Evolutionary conservation across 345 rosid genomes (phyloP), one percentile per base, ranked within the genome.

Genomic region (Zanthoxylum bungeanum): DNA sequence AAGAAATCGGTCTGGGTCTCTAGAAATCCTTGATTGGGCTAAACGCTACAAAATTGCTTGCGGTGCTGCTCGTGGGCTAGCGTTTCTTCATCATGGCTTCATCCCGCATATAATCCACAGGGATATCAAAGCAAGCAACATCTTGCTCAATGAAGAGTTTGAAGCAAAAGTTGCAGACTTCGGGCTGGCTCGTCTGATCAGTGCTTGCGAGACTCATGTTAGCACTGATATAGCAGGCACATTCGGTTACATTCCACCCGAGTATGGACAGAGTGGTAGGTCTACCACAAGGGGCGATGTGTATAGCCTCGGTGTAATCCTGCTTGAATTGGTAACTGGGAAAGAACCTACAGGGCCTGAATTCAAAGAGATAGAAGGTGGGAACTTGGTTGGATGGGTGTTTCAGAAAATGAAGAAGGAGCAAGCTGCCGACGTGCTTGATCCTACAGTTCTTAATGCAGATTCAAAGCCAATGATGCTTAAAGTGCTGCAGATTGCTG

Each of bases 101-200:
- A 88, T 72, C 66, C 99, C 99, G 37, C 98, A 96, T 81, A 91
- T 96, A 63, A 96, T 96, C 28, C 99, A 96, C 74, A 78, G 99
- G 31, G 98, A 96, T 57, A 83, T 96, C 74, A 93, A 95, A 77
- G 93, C 98, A 31, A 89, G 98, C 85, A 96, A 96, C 83, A 91
- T 96, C 76, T 80, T 96, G 1, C 81, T 91, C 1, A 79, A 88
- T n/a, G 84, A 79, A 25, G 91, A 89, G 9, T 93, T 93, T 42
- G 98, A 96, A 75, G 85, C 99, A 0, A 93, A 86, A 82, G 97
- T 96, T 39, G 92, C 99, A 0, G 99, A 96, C 73, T 96, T 96
- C 17, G 98, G 99, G 60, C 74, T 96, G 28, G 98, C 99, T 0
- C 83, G 99, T 47, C 64, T 93, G 77, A 93, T 96, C 75, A 93